These are phyloP conservation scores for Vicia villosa DNA, from an alignment of 306 rosid genomes.

Conservation along the genomic window DNA sequence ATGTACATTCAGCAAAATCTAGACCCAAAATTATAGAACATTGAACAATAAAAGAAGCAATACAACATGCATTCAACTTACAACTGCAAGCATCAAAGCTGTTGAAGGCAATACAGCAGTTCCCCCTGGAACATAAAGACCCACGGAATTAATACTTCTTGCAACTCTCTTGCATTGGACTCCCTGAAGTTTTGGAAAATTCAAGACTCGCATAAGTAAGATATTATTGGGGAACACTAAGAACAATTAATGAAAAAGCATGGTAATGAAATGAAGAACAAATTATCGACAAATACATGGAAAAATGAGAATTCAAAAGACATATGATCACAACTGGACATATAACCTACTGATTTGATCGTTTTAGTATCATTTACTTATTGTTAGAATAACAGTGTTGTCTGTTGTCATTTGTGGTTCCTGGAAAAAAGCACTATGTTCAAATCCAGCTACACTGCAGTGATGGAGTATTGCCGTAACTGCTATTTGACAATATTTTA, in stretches of 20 bases:
- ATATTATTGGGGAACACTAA: background rate
- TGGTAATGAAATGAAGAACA: constrained; percentile 2
- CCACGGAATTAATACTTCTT: constrained; percentile 93
- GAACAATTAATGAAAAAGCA: constrained; percentile 23
- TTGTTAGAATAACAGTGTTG: background rate
- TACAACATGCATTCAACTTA: constrained; percentile 51
- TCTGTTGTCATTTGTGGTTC: no score
- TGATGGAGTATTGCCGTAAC: no score
- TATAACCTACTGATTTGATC: constrained; percentile 15
- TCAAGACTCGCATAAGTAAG: constrained; percentile 32
- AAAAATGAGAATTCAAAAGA: constrained; percentile 3
- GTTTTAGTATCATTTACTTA: constrained; percentile 21
- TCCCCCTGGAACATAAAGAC: constrained; percentile 99
- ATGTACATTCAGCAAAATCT: constrained; percentile 36
- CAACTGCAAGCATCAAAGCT: constrained; percentile 96
- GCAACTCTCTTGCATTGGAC: constrained; percentile 96
- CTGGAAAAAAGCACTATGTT: no score
- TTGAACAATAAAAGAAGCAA: constrained; percentile 4
- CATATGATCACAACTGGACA: constrained; percentile 8
- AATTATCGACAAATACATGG: background rate
- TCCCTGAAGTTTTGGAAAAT: constrained; percentile 63
- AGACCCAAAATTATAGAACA: constrained; percentile 7
- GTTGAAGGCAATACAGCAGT: constrained; percentile 99
- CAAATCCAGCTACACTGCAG: no score
- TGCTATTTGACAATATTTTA: no score